Conservation (phyloP, 371 early-diverging fungal species). For the Gilbertella persicaria region DNA sequence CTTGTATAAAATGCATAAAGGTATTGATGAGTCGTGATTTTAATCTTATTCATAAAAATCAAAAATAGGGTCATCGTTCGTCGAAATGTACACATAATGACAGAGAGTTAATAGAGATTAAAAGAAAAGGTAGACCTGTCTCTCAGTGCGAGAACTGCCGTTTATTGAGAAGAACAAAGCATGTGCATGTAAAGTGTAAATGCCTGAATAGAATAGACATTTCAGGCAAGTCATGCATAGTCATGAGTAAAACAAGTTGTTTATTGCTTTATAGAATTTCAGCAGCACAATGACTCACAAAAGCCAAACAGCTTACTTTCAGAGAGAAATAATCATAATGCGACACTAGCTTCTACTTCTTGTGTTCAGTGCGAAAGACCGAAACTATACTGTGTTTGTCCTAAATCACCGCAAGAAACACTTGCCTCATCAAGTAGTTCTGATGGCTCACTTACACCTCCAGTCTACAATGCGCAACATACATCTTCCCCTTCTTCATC, state of each 20-base stretch:
- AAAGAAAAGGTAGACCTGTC: slow-evolving; percentile 77
- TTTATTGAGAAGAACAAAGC: slow-evolving; percentile 69
- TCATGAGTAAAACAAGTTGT: background rate
- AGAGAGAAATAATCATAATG: background rate
- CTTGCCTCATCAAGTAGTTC: slow-evolving; percentile 25
- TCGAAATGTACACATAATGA: slow-evolving; percentile 59
- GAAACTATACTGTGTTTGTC: slow-evolving; percentile 24
- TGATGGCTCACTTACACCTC: slow-evolving; percentile 37
- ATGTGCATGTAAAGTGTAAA: slow-evolving; percentile 73
- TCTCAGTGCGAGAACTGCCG: slow-evolving; percentile 77
- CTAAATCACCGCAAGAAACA: background rate
- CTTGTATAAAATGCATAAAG: slow-evolving; percentile 50
- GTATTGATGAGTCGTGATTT: slow-evolving; percentile 25
- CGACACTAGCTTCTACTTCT: background rate
- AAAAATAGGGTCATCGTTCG: slow-evolving; percentile 63
- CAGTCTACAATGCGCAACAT: background rate
- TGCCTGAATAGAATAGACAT: slow-evolving; percentile 39
- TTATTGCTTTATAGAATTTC: background rate
- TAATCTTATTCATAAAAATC: background rate
- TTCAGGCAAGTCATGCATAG: background rate
- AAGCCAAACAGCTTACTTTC: background rate
- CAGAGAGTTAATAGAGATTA: slow-evolving; percentile 67
- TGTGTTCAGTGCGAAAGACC: slow-evolving; percentile 26
- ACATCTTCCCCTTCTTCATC: slow-evolving; percentile 1
- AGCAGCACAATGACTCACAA: background rate